Conservation (phyloP, 169 alveolate genomes). For the Cryptosporidium meleagridis region DNA sequence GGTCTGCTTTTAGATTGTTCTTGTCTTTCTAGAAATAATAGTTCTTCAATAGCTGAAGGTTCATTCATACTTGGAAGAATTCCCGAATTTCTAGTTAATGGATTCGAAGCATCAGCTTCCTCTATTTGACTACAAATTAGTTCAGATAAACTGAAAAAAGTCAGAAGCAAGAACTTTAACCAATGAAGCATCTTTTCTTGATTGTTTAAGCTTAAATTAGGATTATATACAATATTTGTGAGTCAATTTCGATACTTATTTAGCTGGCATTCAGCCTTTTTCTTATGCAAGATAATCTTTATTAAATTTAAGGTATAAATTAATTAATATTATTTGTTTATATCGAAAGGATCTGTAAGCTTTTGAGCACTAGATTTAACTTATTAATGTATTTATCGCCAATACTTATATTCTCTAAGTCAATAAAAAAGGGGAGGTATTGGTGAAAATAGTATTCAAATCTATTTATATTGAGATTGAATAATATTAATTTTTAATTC, state of each 20-base stretch:
- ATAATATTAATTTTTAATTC: background rate
- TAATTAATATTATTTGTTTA: too few species aligned
- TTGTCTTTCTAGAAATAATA: background rate
- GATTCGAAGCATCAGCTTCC: background rate
- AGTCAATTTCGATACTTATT: background rate
- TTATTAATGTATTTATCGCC: background rate
- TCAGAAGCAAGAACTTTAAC: background rate
- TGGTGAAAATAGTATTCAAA: background rate
- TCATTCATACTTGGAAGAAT: conserved; percentile 2
- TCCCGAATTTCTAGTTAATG: background rate
- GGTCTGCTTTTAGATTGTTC: background rate
- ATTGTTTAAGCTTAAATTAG: background rate
- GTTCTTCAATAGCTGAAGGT: conserved; percentile 1
- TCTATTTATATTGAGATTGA: background rate
- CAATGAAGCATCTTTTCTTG: background rate
- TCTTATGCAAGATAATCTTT: background rate
- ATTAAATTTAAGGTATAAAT: too few species aligned
- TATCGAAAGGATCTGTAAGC: too few species aligned
- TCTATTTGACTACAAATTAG: background rate
- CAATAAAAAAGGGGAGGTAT: background rate
- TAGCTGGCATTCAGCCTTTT: conserved; percentile 1
- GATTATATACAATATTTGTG: background rate
- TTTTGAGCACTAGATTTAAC: background rate
- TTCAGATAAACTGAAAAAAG: background rate
- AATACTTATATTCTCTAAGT: background rate